Conservation (phyloP, 2,329 filamentous ascomycete species). For the Hirsutella rhossiliensis region DNA sequence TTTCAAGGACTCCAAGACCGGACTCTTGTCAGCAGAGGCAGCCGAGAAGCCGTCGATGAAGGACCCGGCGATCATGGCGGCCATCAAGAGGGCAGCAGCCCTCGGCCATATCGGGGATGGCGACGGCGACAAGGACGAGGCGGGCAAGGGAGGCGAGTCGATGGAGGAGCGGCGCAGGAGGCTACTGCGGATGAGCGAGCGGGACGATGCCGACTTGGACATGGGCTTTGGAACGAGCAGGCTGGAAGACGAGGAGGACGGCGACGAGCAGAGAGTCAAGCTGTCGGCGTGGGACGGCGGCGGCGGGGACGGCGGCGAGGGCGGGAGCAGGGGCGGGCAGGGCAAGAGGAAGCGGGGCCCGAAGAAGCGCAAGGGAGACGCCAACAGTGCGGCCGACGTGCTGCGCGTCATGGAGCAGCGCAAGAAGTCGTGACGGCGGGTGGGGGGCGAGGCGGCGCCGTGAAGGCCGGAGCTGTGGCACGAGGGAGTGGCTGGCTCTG, state of each 20-base stretch:
- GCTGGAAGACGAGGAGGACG: conserved; percentile 78
- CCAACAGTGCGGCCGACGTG: conserved; percentile 69
- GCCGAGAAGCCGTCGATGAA: conserved; percentile 44
- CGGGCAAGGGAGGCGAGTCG: conserved; percentile 34
- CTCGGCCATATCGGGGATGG: conserved; percentile 35
- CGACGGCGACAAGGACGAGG: conserved; percentile 24
- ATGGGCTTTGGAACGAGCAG: conserved; percentile 86
- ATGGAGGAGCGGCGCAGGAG: conserved; percentile 58
- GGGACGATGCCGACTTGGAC: conserved; percentile 85
- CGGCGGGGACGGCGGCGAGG: conserved; percentile 37
- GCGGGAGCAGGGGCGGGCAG: conserved; percentile 27
- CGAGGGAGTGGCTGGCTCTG: not conserved
- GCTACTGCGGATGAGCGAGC: conserved; percentile 61
- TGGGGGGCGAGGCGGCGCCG: not conserved
- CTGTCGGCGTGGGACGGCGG: conserved; percentile 54
- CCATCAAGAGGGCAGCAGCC: conserved; percentile 71
- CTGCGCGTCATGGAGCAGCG: conserved; percentile 61
- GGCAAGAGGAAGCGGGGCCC: conserved; percentile 55
- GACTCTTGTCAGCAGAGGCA: conserved; percentile 39
- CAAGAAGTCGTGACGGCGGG: conserved; percentile 20
- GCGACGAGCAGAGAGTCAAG: conserved; percentile 56
- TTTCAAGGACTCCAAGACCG: conserved; percentile 47
- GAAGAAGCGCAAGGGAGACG: conserved; percentile 69
- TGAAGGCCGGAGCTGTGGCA: not conserved
- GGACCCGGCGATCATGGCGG: conserved; percentile 71